Base-by-base conservation (phyloP, 345 rosid species). In the Murraya paniculata region DNA sequence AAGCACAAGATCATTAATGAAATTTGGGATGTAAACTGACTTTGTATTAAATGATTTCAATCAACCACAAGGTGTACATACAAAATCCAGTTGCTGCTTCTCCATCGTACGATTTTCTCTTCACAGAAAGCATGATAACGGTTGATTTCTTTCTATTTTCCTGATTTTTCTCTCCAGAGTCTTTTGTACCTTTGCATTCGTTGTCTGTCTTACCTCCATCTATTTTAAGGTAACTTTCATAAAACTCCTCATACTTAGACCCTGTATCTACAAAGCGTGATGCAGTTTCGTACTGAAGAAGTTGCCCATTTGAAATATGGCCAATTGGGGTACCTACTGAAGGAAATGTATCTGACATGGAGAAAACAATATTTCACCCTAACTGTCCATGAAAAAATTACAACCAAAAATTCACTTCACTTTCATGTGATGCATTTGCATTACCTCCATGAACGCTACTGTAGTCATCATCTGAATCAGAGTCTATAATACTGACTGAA, bases 391-490 rank as follows among this genome's bases (percentile, higher is more conserved):
- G 22, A 14, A 72, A 72, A 57, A 48, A 24, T 30, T 36, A 58
- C 9, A 70, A 57, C 7, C 24, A 35, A 56, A 35, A 30, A 71
- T 28, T 28, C 18, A 31, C 33, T 61, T 36, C 2, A 13, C 45
- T 21, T 57, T 27, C 33, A 71, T 60, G 60, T 62, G 59, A 48
- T 45, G 6, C 18, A 19, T 61, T 33, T 56, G 21, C 58, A n/a
- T 62, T 71, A 88, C 90, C 91, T 82, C 90, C 92, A 24, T 78
- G 87, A 41, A 90, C 86, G 66, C 90, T 84, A 68, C 75, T 81
- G 82, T 83, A 90, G 56, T 91, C 98, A 56, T 93, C 95, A 64
- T 93, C 98, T 30, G 94, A 90, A 53, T 90, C 97, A 68, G 98
- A 90, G 6, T 93, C 98, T 0, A 93, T 86, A 71, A 88, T 84